Percentiles rank a stretch among this genome's conserved stretches.
These are phyloP conservation scores for Dothiorella sarmentorum DNA, from an alignment of 2,329 filamentous ascomycete species.

Conservation along the genomic window DNA sequence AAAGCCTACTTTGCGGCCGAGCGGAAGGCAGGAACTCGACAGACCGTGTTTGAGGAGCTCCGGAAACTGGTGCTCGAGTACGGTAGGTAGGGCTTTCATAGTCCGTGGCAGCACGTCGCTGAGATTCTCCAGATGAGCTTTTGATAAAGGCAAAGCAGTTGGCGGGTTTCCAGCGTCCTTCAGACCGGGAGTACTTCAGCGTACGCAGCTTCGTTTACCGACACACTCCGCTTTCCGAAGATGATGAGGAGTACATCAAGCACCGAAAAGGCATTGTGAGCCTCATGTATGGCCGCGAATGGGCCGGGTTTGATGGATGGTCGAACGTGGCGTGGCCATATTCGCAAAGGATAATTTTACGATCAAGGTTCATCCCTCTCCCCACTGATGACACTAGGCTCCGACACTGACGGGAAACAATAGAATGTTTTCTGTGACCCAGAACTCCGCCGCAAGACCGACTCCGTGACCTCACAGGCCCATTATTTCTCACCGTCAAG, in stretches of 20 bases:
- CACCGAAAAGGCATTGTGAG: constrained; percentile 33
- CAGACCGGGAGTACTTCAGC: constrained; percentile 28
- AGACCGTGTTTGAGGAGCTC: constrained; percentile 24
- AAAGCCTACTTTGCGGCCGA: constrained; percentile 4
- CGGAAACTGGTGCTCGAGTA: constrained; percentile 20
- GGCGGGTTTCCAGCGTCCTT: constrained; percentile 27
- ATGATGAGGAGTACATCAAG: constrained; percentile 26
- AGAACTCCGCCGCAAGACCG: constrained; percentile 26
- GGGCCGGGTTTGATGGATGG: constrained; percentile 31
- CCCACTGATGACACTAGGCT: background rate
- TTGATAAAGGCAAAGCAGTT: constrained; percentile 30
- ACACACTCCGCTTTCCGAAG: constrained; percentile 23
- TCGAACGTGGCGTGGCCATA: too few relatives aligned
- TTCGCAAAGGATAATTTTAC: too few relatives aligned
- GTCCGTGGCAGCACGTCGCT: background rate
- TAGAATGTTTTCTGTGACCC: constrained; percentile 27
- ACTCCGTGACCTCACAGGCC: background rate
- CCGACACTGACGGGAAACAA: background rate
- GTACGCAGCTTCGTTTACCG: constrained; percentile 27
- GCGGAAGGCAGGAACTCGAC: constrained; percentile 19
- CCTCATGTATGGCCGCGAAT: constrained; percentile 29
- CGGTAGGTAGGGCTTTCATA: constrained; percentile 13
- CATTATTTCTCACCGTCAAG: constrained; percentile 29
- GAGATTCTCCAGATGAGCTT: constrained; percentile 21
- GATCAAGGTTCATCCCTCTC: constrained; percentile 9